phyloP scores from a whole-genome alignment of 2,329 filamentous ascomycete genomes.

The Fusarium mangiferae region DNA sequence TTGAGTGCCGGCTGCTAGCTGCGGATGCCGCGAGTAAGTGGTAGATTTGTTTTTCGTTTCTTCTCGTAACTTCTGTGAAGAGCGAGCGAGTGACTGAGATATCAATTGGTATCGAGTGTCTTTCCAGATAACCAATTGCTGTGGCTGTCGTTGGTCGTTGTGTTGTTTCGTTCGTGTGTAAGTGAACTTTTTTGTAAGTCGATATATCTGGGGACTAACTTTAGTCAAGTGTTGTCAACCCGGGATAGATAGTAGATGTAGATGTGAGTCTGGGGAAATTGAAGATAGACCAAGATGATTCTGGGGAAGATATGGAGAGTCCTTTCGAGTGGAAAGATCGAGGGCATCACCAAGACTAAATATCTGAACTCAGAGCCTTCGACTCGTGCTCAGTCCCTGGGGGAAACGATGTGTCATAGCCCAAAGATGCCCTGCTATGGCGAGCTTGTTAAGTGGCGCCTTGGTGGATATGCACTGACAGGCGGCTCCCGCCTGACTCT shows the following conservation, averaged over 20 bases:
- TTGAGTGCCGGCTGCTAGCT: slow-evolving; percentile 28
- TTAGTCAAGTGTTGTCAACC: slow-evolving; percentile 16
- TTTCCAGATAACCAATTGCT: slow-evolving; percentile 5
- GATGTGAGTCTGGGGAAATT: slow-evolving; percentile 36
- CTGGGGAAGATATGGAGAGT: slow-evolving; percentile 38
- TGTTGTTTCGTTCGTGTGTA: slow-evolving; percentile 20
- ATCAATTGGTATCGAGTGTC: slow-evolving; percentile 22
- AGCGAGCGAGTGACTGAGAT: slow-evolving; percentile 5
- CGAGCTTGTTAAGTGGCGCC: slow-evolving; percentile 45
- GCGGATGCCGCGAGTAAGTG: slow-evolving; percentile 15
- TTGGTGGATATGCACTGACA: slow-evolving; percentile 35
- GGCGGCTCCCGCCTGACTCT: slow-evolving; percentile 43
- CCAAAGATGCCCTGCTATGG: slow-evolving; percentile 40
- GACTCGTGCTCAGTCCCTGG: slow-evolving; percentile 31
- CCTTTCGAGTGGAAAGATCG: slow-evolving; percentile 30
- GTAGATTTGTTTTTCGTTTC: slow-evolving; percentile 20
- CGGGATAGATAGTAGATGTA: background rate
- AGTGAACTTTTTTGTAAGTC: slow-evolving; percentile 28
- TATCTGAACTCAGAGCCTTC: slow-evolving; percentile 33
- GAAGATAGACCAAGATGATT: slow-evolving; percentile 20
- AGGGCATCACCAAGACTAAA: slow-evolving; percentile 44
- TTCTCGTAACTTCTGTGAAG: slow-evolving; percentile 8
- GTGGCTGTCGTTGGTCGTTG: background rate
- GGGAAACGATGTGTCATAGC: slow-evolving; percentile 46
- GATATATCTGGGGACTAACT: slow-evolving; percentile 19